Percentiles rank a stretch among this genome's conserved stretches.
These are phyloP conservation scores for Saturnispora saitoi DNA, from an alignment of 805 yeast species.

Conservation along the genomic window DNA sequence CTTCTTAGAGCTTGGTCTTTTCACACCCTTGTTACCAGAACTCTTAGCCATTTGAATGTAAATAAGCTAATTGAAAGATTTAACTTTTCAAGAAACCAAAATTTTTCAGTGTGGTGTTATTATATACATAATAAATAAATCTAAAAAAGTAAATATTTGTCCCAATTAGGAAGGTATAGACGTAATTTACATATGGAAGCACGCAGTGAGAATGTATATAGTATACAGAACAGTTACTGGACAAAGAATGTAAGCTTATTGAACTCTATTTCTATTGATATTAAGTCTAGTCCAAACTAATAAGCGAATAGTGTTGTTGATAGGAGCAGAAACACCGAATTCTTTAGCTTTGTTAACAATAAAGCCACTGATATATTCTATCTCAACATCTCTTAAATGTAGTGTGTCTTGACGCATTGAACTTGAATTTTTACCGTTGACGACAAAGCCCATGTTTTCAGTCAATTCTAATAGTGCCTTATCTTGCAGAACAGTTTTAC, in stretches of 20 bases:
- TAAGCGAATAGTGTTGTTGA: constrained; percentile 36
- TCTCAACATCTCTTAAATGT: constrained; percentile 55
- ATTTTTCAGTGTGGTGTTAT: no score
- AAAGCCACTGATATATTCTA: constrained; percentile 79
- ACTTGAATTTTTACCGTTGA: constrained; percentile 46
- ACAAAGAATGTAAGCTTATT: no score
- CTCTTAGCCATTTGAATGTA: neutral
- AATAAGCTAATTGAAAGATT: no score
- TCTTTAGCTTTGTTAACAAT: constrained; percentile 47
- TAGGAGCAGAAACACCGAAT: constrained; percentile 35
- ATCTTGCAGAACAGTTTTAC: constrained; percentile 26
- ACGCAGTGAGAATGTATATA: no score
- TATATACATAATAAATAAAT: no score
- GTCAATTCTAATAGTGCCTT: constrained; percentile 29
- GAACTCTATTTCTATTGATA: constrained; percentile 1
- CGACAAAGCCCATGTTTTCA: constrained; percentile 20
- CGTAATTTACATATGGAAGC: no score
- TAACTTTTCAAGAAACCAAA: no score
- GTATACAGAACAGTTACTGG: no score
- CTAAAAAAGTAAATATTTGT: no score
- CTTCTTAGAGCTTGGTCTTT: neutral
- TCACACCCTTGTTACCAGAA: neutral
- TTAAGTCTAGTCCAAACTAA: constrained; percentile 3
- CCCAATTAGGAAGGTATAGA: no score
- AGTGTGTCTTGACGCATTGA: constrained; percentile 66